Evolutionary conservation across 139 green algal genomes (phyloP), one percentile per base, ranked within the genome.

Genomic region (Chlorella vulgaris): DNA sequence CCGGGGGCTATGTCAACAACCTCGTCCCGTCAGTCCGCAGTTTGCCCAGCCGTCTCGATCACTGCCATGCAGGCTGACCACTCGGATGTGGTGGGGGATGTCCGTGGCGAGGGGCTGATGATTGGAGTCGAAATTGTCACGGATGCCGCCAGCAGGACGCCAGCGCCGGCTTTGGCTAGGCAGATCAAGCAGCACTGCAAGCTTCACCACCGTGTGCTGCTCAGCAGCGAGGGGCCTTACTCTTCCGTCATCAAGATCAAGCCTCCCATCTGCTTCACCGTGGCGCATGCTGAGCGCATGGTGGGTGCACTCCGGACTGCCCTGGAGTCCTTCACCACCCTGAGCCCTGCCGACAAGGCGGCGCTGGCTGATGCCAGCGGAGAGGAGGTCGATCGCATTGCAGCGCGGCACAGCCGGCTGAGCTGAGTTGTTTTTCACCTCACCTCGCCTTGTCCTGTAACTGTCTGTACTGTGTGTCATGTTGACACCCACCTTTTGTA

Each of bases 201-300:
- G 88, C 95, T 94, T 88, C 89, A 97, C 60, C 83, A 90, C 75
- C 86, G 94, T 1, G 89, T 99, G 75, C 91, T 99, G 68, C 94
- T 99, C 73, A 94, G 94, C 85, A 97, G 97, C 83, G 95, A 96
- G 81, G 83, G 96, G 0, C 82, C 98, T 80, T 74, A 91, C 33
- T 92, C 91, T 80, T 98, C 96, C 70, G 95, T 99, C 2, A 97
- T 99, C 91, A 92, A 96, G 66, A 95, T 99, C 84, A 99, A 99
- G 89, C 96, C 96, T 22, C 96, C 96, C 28, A 97, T 99, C 91
- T 99, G 96, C 89, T 96, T 98, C 85, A 91, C 40, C 38, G 74
- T 66, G 31, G 81, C 60, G 3, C 95, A 99, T 67, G 96, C 95
- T 4, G 92, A 98, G 83, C 96, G 94, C 86, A 84, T 98, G 81